Conservation (phyloP, 148 eudicot genomes). For the Polygonum maritimum region DNA sequence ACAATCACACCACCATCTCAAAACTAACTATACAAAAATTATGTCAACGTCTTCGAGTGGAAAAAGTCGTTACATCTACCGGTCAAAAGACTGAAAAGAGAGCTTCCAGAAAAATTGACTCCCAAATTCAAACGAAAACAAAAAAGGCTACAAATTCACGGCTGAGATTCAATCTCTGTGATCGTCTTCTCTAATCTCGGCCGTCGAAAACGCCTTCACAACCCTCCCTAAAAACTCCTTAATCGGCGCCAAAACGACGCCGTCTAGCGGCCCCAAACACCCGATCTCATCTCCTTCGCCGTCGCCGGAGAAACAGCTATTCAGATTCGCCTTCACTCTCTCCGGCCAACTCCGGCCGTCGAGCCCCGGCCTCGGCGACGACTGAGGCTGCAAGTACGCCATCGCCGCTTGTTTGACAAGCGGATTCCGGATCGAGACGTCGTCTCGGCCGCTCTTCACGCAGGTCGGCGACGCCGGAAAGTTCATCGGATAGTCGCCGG, state of each 20-base stretch:
- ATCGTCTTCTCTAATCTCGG: background rate
- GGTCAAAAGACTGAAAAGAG: constrained; percentile 10
- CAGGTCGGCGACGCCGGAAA: background rate
- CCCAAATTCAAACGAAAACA: background rate
- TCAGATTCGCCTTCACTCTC: constrained; percentile 2
- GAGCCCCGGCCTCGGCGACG: background rate
- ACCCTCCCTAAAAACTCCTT: background rate
- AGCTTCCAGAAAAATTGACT: background rate
- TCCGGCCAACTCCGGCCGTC: background rate
- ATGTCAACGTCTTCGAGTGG: background rate
- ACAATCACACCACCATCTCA: background rate
- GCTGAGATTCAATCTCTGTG: background rate
- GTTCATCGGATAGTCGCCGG: background rate
- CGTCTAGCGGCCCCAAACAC: constrained; percentile 10
- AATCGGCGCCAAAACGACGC: constrained; percentile 8
- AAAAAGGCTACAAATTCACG: background rate
- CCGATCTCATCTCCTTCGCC: background rate
- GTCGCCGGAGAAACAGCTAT: background rate
- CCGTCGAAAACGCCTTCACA: background rate
- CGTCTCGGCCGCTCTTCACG: constrained; percentile 7
- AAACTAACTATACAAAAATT: background rate
- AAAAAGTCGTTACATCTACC: constrained; percentile 5
- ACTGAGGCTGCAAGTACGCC: constrained; percentile 13
- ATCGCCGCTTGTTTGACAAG: constrained; percentile 20
- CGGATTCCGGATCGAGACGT: constrained; percentile 10